Conservation (phyloP, 208 protist species). For the Vickermania ingenoplastis region DNA sequence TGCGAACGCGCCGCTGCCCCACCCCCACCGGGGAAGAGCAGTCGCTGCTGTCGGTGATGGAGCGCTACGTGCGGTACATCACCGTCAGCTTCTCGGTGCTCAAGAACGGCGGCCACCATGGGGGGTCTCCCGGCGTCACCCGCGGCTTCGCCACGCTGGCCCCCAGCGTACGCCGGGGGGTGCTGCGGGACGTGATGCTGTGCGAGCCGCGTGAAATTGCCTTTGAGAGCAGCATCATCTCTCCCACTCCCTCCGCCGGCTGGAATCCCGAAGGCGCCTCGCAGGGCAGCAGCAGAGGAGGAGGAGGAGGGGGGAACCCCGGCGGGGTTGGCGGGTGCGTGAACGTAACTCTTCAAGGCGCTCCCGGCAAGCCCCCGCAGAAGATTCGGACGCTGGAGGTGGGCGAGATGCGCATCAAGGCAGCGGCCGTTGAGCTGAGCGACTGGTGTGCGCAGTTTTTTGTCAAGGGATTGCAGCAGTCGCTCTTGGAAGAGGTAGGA, state of each 20-base stretch:
- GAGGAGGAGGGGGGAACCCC: too few relatives aligned
- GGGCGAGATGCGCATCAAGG: slow-evolving; percentile 15
- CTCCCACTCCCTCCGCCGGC: background rate
- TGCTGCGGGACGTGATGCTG: background rate
- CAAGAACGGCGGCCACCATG: too few relatives aligned
- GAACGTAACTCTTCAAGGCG: background rate
- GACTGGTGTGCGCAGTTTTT: slow-evolving; percentile 40
- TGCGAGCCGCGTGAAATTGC: background rate
- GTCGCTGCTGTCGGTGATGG: background rate
- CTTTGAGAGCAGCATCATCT: background rate
- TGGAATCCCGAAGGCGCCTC: background rate
- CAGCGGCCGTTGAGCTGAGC: slow-evolving; percentile 26
- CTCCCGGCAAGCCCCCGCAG: too few relatives aligned
- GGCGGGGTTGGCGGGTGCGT: background rate
- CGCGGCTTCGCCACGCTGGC: background rate
- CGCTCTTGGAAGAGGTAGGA: background rate
- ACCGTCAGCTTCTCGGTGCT: background rate
- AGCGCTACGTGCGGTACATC: background rate
- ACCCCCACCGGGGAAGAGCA: background rate
- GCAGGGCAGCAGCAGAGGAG: too few relatives aligned
- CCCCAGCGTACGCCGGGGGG: background rate
- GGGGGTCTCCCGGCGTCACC: background rate
- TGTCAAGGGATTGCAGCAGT: slow-evolving; percentile 1
- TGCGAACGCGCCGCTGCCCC: background rate
- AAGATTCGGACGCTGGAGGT: slow-evolving; percentile 1